Percentiles rank a stretch among this genome's conserved stretches.
These are phyloP conservation scores for Diddensiella caesifluorescens DNA, from an alignment of 805 yeast genomes.

Conservation along the genomic window DNA sequence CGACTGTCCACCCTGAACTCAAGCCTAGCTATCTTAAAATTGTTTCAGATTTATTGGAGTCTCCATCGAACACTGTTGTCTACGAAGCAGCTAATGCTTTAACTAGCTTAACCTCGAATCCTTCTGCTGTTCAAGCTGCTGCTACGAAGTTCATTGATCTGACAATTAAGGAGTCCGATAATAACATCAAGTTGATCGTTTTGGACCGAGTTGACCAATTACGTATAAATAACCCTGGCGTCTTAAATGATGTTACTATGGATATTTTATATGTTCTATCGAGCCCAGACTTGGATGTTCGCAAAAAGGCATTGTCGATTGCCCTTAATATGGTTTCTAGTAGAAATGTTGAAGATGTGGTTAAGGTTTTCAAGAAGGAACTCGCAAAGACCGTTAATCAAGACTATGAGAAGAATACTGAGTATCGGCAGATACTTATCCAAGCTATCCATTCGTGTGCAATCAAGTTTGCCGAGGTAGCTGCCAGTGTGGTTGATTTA, in stretches of 20 bases:
- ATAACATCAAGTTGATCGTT: slow-evolving; percentile 88
- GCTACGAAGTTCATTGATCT: slow-evolving; percentile 77
- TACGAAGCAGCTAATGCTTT: slow-evolving; percentile 90
- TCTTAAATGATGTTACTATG: slow-evolving; percentile 74
- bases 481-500: slow-evolving; percentile 83
- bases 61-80: slow-evolving; percentile 63
- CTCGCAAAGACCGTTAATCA: slow-evolving; percentile 62
- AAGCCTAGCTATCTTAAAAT: slow-evolving; percentile 67
- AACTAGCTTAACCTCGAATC: slow-evolving; percentile 50
- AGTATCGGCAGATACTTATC: slow-evolving; percentile 84
- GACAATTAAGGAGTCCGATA: slow-evolving; percentile 90
- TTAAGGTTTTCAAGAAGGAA: slow-evolving; percentile 87
- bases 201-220: slow-evolving; percentile 78
- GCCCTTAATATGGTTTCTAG: slow-evolving; percentile 74
- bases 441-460: slow-evolving; percentile 88
- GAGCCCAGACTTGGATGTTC: slow-evolving; percentile 88
- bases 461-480: slow-evolving; percentile 81
- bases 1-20: slow-evolving; percentile 55
- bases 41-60: slow-evolving; percentile 65
- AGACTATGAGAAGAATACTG: slow-evolving; percentile 74
- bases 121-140: slow-evolving; percentile 65
- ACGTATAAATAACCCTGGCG: slow-evolving; percentile 69
- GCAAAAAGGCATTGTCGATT: slow-evolving; percentile 79
- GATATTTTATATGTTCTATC: slow-evolving; percentile 81
- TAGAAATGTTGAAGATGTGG: slow-evolving; percentile 91